Evolutionary conservation across 139 green algal species (phyloP).

Genomic region (Ettlia oleoabundans): DNA sequence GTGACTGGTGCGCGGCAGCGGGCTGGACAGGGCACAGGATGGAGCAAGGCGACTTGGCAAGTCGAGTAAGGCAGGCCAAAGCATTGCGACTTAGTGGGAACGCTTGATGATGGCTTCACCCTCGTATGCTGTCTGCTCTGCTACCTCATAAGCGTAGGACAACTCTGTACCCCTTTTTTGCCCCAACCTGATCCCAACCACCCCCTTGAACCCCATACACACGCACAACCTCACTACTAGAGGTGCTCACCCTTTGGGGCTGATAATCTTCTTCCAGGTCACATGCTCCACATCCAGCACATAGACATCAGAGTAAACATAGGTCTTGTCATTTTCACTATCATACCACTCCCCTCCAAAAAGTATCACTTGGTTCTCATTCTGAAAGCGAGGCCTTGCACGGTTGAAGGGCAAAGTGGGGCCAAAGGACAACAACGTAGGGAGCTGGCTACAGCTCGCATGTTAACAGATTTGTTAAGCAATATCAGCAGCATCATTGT

Average conservation of each 20-base stretch:
- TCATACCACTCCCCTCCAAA: conserved; percentile 95
- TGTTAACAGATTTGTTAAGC: not conserved
- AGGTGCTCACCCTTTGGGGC: conserved; percentile 64
- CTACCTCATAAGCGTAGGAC: no score
- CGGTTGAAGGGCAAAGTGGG: not conserved
- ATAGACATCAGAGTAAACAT: conserved; percentile 92
- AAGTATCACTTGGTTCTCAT: conserved; percentile 79
- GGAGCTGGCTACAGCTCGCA: no score
- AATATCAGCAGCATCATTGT: not conserved
- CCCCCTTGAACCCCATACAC: no score
- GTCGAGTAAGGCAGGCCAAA: not conserved
- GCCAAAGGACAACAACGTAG: no score
- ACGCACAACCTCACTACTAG: not conserved
- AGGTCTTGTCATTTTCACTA: conserved; percentile 71
- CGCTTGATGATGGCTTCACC: no score
- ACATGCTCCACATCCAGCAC: conserved; percentile 78
- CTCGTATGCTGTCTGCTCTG: no score
- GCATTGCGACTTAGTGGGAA: no score
- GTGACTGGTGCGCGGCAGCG: conserved; percentile 86
- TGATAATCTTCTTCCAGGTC: conserved; percentile 72
- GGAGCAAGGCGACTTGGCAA: no score
- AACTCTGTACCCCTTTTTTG: no score
- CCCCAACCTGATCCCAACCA: no score
- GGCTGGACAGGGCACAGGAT: no score
- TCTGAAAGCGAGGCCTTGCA: conserved; percentile 23